phyloP scores from a whole-genome alignment of 2,329 filamentous ascomycete genomes.

The Nothopassalora personata region DNA sequence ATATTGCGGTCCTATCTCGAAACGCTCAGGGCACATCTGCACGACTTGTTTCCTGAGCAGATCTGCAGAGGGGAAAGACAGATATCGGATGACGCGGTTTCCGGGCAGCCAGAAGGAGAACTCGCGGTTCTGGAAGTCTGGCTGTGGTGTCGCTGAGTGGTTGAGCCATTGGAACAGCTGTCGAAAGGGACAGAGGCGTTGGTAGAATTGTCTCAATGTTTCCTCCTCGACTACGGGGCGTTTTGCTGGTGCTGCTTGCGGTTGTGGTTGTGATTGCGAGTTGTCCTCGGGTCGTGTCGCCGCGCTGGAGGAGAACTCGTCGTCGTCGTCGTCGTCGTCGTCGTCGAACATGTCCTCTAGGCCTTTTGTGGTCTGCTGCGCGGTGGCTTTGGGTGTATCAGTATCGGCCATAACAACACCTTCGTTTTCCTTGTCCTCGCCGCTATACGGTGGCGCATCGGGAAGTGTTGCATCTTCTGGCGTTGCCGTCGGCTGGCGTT shows the following conservation, averaged over 20 bases:
- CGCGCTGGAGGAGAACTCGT: slow-evolving; percentile 54
- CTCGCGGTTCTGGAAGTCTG: slow-evolving; percentile 87
- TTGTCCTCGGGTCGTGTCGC: slow-evolving; percentile 41
- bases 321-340: slow-evolving; percentile 39
- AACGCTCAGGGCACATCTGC: slow-evolving; percentile 80
- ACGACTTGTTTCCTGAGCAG: slow-evolving; percentile 86
- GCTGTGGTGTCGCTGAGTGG: slow-evolving; percentile 77
- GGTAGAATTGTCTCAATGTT: slow-evolving; percentile 89
- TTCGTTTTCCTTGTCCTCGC: slow-evolving; percentile 15
- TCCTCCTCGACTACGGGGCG: slow-evolving; percentile 61
- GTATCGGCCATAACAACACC: slow-evolving; percentile 18
- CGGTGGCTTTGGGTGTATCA: slow-evolving; percentile 6
- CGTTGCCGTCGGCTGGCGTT: slow-evolving; percentile 20
- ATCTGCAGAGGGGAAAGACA: slow-evolving; percentile 67
- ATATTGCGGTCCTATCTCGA: slow-evolving; percentile 98
- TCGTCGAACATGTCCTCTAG: slow-evolving; percentile 58
- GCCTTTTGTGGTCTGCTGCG: slow-evolving; percentile 13
- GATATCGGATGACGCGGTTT: slow-evolving; percentile 88
- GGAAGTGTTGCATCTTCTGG: slow-evolving; percentile 33
- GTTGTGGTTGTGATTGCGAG: slow-evolving; percentile 28
- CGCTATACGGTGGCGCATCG: slow-evolving; percentile 24
- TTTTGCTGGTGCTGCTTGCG: slow-evolving; percentile 25
- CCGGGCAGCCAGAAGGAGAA: slow-evolving; percentile 94
- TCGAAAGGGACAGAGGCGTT: slow-evolving; percentile 90
- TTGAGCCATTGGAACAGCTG: slow-evolving; percentile 98